phyloP scores from a whole-genome alignment of 495 filamentous ascomycete genomes.

The Talaromyces adpressus region DNA sequence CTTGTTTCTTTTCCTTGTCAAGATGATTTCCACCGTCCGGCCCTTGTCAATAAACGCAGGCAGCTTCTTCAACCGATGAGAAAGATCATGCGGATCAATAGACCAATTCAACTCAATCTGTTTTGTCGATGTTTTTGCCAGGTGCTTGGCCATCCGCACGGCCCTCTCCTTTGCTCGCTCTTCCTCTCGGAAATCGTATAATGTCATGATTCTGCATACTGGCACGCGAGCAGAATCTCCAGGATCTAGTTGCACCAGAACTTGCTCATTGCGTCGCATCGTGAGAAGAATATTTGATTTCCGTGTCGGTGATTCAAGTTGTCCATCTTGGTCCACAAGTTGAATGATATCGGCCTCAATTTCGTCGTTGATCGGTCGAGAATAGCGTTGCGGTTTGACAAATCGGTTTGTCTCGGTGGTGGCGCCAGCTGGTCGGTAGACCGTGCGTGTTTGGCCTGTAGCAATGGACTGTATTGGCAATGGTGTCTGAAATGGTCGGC shows the following conservation, averaged over 20 bases:
- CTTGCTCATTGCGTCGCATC: constrained; percentile 43
- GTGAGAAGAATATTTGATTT: constrained; percentile 35
- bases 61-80: constrained; percentile 53
- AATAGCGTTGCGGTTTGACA: constrained; percentile 8
- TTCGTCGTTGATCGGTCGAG: constrained; percentile 35
- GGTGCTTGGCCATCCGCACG: constrained; percentile 16
- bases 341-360: constrained; percentile 47
- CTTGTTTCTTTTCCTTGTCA: constrained; percentile 44
- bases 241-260: constrained; percentile 51
- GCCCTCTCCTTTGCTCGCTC: constrained; percentile 36
- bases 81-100: constrained; percentile 60
- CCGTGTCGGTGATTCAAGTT: constrained; percentile 36
- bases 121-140: constrained; percentile 41
- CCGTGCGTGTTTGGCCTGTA: not conserved
- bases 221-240: constrained; percentile 28
- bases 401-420: constrained; percentile 8
- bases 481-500: not conserved
- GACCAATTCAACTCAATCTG: constrained; percentile 82
- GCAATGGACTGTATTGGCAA: not conserved
- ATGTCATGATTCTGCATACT: constrained; percentile 61
- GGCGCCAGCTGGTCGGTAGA: not conserved
- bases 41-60: constrained; percentile 57
- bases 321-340: constrained; percentile 44
- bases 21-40: constrained; percentile 51
- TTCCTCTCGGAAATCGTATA: constrained; percentile 30